Base-by-base conservation (phyloP, 2,329 filamentous ascomycete genomes). In the Fusarium cyanostomum region DNA sequence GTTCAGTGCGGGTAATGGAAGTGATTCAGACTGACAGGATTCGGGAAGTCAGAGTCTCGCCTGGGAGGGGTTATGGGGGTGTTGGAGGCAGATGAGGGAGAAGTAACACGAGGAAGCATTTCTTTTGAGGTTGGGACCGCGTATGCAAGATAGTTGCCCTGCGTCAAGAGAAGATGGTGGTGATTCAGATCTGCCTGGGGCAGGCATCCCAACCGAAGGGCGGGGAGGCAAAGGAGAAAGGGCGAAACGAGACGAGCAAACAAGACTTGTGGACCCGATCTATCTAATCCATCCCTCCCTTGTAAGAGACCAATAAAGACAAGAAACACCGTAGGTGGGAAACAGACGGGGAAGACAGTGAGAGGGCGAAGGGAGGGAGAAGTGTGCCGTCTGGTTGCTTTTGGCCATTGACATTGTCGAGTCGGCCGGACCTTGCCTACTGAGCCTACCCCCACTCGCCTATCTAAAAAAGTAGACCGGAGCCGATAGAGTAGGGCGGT, bases 111-210 rank as follows among this genome's bases (percentile, higher is more conserved):
- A 63, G 66, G 63, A 67, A 59, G 69, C 70, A 71, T 76, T 76
- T 73, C 73, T 72, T 74, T 76, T 65, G 62, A 65, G 66, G 67
- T 60, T 65, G 66, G 61, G 62, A 65, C 61, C 66, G 67, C 64
- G 63, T 71, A 73, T 76, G 74, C 73, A 72, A 64, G 68, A 66
- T 68, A 59, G 62, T 66, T 72, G 69, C 71, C 67, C 67, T 73
- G 71, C 71, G 54, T 73, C 59, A 59, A 74, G 62, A 48, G 41
- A 41, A 50, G 52, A 67, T 57, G 54, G 62, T 62, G 44, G 41
- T 71, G 69, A 68, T 70, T 64, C 69, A 71, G 67, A 70, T 66
- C 38, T 49, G 43, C 52, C 52, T 21, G 52, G 63, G 33, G 37
- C 33, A 51, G 48, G 55, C 58, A 63, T 49, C 51, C 43, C 51